Evolutionary conservation across 768 basidiomycete genomes (phyloP), one percentile per base, ranked within the genome.

Genomic region (Asterophora lycoperdoides): DNA sequence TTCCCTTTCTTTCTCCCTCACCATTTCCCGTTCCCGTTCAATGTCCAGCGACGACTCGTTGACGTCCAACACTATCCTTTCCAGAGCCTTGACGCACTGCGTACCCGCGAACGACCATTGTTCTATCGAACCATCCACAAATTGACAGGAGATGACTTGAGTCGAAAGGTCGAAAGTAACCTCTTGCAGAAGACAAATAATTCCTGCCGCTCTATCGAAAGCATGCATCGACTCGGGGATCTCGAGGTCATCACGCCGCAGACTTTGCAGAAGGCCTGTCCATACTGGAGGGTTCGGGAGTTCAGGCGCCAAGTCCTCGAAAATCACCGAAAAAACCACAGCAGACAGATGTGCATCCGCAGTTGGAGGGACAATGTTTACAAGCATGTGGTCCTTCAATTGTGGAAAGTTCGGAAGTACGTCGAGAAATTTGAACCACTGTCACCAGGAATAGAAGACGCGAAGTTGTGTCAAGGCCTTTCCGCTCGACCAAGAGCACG

Each of bases 141-240:
- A 86, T 40, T 60, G 64, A 57, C 81, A 83, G 0, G 65, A 59
- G 30, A 86, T 68, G 37, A 71, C 70, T 32, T 65, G 62, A 19
- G 60, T 61, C 8, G 68, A 64, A 44, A 87, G 56, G 59, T 89
- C 80, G 64, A 87, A 82, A 7, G 70, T 67, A n/a, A 89, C 76
- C 57, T 84, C 75, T 37, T 74, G 69, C 26, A 83, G 63, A 30
- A 84, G 68, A 41, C 71, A 72, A 11, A 78, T 71, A 20, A 85
- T 64, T 38, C 80, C 81, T 5, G 76, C 78, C 17, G 81, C 72
- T 55, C 75, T 74, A 68, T 86, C 85, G 38, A 85, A 68, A 28
- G 77, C 73, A 60, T 84, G 82, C 8, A 83, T 63, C 14, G 67
- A 68, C 0, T 64, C 61, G 2, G 80, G 84, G 20, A 73, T 58